Conservation (phyloP, 2,329 filamentous ascomycete genomes). For the Aspergillus sp. region DNA sequence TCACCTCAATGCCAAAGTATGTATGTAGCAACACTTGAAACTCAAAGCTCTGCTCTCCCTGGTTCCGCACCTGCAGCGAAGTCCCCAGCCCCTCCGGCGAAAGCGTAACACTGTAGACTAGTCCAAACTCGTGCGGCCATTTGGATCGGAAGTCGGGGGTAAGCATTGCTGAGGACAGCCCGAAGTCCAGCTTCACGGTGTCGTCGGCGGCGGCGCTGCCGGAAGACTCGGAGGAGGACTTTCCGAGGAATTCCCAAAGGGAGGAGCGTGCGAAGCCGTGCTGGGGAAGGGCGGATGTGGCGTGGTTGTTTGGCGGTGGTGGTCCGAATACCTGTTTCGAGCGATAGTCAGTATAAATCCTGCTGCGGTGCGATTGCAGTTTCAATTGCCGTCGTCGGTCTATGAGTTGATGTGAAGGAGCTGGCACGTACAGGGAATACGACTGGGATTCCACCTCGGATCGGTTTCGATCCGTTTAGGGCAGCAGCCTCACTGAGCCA, state of each 20-base stretch:
- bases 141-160: slow-evolving; percentile 65
- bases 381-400: neutral
- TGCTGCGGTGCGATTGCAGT: neutral
- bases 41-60: slow-evolving; percentile 78
- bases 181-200: slow-evolving; percentile 93
- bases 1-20: slow-evolving; percentile 78
- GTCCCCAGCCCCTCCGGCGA: slow-evolving; percentile 73
- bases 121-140: slow-evolving; percentile 85
- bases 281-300: slow-evolving; percentile 79
- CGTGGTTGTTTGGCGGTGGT: slow-evolving; percentile 61
- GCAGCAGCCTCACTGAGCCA: slow-evolving; percentile 79
- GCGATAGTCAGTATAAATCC: neutral
- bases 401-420: neutral
- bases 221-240: slow-evolving; percentile 68
- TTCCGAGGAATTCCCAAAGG: slow-evolving; percentile 85
- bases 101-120: slow-evolving; percentile 91
- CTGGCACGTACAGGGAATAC: slow-evolving; percentile 75
- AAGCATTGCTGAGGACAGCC: slow-evolving; percentile 73
- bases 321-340: slow-evolving; percentile 72
- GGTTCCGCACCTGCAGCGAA: slow-evolving; percentile 83
- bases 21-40: slow-evolving; percentile 91
- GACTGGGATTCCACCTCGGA: slow-evolving; percentile 86
- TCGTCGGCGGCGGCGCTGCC: slow-evolving; percentile 53
- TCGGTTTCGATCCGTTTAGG: slow-evolving; percentile 83
- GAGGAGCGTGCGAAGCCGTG: slow-evolving; percentile 92